Conservation (phyloP, 73 alveolate genomes). For the Tetrahymena malaccensis region DNA sequence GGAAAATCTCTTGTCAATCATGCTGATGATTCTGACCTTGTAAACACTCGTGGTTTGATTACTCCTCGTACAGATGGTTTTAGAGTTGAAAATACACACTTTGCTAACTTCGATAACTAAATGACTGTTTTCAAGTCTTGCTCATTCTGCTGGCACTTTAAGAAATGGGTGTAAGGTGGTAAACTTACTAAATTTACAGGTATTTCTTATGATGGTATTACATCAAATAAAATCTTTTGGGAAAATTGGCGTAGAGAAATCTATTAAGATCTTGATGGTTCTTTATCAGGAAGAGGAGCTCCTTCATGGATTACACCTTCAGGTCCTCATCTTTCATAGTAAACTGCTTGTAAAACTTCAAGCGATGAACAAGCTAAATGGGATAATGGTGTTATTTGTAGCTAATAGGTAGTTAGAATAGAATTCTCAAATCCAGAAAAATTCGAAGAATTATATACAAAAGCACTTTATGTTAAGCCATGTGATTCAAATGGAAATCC, state of each 20-base stretch:
- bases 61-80: conserved; percentile 63
- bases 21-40: conserved; percentile 1
- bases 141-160: conserved; percentile 46
- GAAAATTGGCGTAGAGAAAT: conserved; percentile 36
- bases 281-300: conserved; percentile 9
- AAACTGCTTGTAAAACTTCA: neutral
- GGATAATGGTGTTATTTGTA: conserved; percentile 32
- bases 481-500: neutral
- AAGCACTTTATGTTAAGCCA: neutral
- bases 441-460: neutral
- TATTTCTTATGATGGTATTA: neutral
- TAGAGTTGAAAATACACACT: conserved; percentile 20
- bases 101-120: conserved; percentile 33
- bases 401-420: conserved; percentile 6
- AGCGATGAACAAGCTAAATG: neutral
- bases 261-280: conserved; percentile 48
- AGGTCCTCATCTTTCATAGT: conserved; percentile 8
- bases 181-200: conserved; percentile 4
- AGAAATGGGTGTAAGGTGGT: conserved; percentile 44
- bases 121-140: conserved; percentile 44
- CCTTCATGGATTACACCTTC: conserved; percentile 27
- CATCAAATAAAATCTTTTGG: conserved; percentile 6
- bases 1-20: conserved; percentile 51
- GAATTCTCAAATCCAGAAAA: conserved; percentile 12
- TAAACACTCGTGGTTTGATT: conserved; percentile 37